These are phyloP conservation scores for Phytophthora constricta DNA, from an alignment of 352 stramenopile species.

Conservation along the genomic window DNA sequence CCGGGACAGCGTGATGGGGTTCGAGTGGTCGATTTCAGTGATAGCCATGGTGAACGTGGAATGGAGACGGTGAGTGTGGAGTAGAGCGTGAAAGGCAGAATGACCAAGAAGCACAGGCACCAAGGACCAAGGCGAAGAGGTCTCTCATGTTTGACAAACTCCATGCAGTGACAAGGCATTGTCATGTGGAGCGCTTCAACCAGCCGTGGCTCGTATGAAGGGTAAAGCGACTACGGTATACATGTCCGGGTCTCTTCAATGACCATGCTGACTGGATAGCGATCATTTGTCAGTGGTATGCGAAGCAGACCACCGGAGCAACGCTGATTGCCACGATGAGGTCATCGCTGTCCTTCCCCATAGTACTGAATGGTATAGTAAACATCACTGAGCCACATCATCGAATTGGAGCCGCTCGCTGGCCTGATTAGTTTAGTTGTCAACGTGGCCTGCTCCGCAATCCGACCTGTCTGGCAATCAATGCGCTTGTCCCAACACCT, in stretches of 20 bases:
- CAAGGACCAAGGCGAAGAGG: too few relatives aligned
- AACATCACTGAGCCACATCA: constrained; percentile 15
- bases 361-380: too few relatives aligned
- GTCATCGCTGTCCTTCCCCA: too few relatives aligned
- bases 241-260: too few relatives aligned
- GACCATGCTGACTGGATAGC: too few relatives aligned
- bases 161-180: constrained; percentile 9
- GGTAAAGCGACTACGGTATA: too few relatives aligned
- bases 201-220: neutral
- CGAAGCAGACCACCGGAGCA: neutral
- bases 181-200: constrained; percentile 2
- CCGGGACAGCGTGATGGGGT: constrained; percentile 91
- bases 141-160: neutral
- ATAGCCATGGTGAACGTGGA: constrained; percentile 22
- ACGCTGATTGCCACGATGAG: constrained; percentile 34
- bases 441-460: neutral
- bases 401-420: neutral
- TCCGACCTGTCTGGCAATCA: neutral
- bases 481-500: neutral
- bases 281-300: neutral
- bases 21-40: constrained; percentile 66
- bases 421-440: neutral
- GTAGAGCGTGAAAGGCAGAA: constrained; percentile 27
- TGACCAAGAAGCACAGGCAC: too few relatives aligned
- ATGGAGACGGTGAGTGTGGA: constrained; percentile 12